Evolutionary conservation across 2,329 filamentous ascomycete genomes (phyloP), one percentile per base, ranked within the genome.

Genomic region (Ascosphaera aggregata): DNA sequence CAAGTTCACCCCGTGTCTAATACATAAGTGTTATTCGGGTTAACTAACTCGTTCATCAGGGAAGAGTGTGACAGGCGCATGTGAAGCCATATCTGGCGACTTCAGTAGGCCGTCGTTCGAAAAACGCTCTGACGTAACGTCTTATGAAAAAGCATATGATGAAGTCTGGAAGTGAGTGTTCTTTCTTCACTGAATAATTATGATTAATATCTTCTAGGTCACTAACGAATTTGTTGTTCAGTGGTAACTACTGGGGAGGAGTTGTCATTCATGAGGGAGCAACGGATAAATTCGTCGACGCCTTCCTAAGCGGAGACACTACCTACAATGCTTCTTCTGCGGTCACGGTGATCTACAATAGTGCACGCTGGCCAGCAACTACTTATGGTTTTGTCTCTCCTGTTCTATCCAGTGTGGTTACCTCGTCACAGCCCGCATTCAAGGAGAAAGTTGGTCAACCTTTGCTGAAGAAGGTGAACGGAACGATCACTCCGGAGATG

Each of bases 311-410:
- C 0, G 68, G 66, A 1, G 73, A 77, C 47, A 46, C 61, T 2
- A 65, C 62, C 3, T 77, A 76, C 48, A 67, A 74, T 37, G 73
- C 72, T 0, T 54, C 62, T 9, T 67, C 67, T 3, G 64, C 66
- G 1, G 60, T 65, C 16, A 67, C 72, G 45, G 50, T 69, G 9
- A 54, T 71, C 32, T 63, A 65, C 40, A 57, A 63, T 37, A 27
- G 22, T 11, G 22, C 22, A 27, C 22, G 22, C 7, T 27, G 22
- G 22, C 22, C 22, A 7, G 22, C 22, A 27, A 11, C 11, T 11
- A 27, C 22, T 11, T 27, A 7, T 11, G 11, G 22, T 27, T 27
- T 27, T 11, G 22, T 27, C 22, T 7, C 5, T 5, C 22, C 22
- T 5, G 22, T 27, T 27, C 22, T 27, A 7, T 11, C 22, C 5